Percentiles rank a stretch among this genome's conserved stretches.
phyloP scores from a whole-genome alignment of 2,329 filamentous ascomycete genomes.

The Catunica adiposa region DNA sequence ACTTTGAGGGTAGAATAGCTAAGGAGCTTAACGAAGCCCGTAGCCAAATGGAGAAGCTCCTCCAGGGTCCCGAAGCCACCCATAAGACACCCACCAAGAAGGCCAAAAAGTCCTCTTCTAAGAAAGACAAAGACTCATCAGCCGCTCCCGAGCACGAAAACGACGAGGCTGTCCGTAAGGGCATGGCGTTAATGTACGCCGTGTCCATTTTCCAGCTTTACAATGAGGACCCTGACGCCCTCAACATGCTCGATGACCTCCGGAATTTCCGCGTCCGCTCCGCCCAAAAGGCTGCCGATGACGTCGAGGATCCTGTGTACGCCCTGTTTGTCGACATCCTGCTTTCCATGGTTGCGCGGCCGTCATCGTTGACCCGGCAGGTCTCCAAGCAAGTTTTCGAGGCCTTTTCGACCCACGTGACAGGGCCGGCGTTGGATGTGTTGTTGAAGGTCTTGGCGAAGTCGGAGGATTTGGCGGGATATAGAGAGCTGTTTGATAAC shows the following conservation, averaged over 20 bases:
- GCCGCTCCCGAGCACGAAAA: constrained; percentile 17
- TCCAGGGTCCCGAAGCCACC: constrained; percentile 25
- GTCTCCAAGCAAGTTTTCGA: constrained; percentile 79
- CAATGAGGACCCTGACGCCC: constrained; percentile 72
- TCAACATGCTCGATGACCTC: constrained; percentile 70
- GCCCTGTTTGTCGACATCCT: constrained; percentile 70
- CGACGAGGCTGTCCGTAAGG: constrained; percentile 34
- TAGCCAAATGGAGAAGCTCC: constrained; percentile 35
- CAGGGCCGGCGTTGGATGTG: constrained; percentile 50
- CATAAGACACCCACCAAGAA: constrained; percentile 17
- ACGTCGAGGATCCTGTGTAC: constrained; percentile 24
- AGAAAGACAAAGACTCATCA: not conserved
- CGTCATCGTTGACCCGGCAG: constrained; percentile 68
- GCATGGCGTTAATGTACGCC: constrained; percentile 66
- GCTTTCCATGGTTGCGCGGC: constrained; percentile 74
- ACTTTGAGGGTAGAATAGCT: constrained; percentile 39
- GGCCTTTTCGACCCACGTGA: constrained; percentile 62
- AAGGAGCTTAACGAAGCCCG: constrained; percentile 36
- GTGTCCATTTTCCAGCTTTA: constrained; percentile 79
- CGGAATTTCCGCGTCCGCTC: constrained; percentile 44
- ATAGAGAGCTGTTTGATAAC: constrained; percentile 68
- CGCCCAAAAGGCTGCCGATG: constrained; percentile 38
- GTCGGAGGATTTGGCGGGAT: constrained; percentile 67
- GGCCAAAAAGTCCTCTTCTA: not conserved
- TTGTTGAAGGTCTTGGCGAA: constrained; percentile 54